Conservation (phyloP, 23 red algal species). For the Rhodosorus marinus region DNA sequence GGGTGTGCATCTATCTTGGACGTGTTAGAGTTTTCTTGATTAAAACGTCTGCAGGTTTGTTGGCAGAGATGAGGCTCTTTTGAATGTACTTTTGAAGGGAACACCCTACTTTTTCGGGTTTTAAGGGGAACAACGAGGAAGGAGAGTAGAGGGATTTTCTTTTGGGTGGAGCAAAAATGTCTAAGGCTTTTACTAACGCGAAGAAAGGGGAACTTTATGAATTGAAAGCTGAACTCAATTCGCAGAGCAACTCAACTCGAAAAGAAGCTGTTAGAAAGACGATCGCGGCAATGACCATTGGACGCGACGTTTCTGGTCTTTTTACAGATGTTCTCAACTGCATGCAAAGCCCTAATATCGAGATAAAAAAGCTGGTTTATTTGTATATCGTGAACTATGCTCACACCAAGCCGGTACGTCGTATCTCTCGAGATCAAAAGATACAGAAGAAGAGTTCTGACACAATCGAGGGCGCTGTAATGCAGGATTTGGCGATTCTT, state of each 20-base stretch:
- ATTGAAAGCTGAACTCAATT: constrained; percentile 35
- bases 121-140: too few relatives aligned
- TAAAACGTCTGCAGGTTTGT: too few relatives aligned
- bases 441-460: neutral
- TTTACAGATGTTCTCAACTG: constrained; percentile 94
- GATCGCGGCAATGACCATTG: constrained; percentile 75
- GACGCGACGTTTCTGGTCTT: constrained; percentile 66
- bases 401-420: constrained; percentile 34
- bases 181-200: too few relatives aligned
- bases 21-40: too few relatives aligned
- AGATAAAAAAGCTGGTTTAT: constrained; percentile 95
- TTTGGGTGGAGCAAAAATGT: too few relatives aligned
- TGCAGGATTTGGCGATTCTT: constrained; percentile 80
- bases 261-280: constrained; percentile 59
- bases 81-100: too few relatives aligned
- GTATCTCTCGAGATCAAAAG: neutral
- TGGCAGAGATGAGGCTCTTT: too few relatives aligned
- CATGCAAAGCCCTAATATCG: constrained; percentile 30
- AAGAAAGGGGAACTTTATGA: constrained; percentile 66
- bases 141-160: too few relatives aligned
- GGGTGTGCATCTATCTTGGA: too few relatives aligned
- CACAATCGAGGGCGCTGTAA: neutral
- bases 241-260: constrained; percentile 20
- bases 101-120: too few relatives aligned
- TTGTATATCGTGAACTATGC: constrained; percentile 90